Base-by-base conservation (phyloP, 1,139 yeast genomes). In the Saccharomyces hybrid region DNA sequence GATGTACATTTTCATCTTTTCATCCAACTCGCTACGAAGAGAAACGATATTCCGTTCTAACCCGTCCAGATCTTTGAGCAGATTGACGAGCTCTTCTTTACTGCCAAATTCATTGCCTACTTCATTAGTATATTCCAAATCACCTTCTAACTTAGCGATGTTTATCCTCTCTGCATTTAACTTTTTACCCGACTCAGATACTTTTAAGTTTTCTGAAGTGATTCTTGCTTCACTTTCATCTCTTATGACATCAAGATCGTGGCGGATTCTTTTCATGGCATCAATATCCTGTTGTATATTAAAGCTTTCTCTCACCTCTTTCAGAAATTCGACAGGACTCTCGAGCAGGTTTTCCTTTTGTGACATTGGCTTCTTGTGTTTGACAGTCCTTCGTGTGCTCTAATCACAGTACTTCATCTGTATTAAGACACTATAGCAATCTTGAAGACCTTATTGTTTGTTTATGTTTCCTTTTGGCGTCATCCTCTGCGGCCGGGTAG, bases 271-370 rank as follows among this genome's bases (percentile, higher is more conserved):
- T 5, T 49, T 49, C 38, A 65, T 47, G 3, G 61, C 52, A 11
- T 57, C 55, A n/a, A 60, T 46, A 52, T 62, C 66, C 13, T 62
- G 60, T 8, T 60, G 56, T 9, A 62, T 61, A 6, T 57, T 59
- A 48, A 66, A 66, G 38, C 59, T 62, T 44, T 60, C 61, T n/a
- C 68, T 59, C 5, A 64, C 59, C 14, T 60, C 60, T 47, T 59
- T 58, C 16, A 67, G 48, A 9, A 65, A 54, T 7, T 53, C 62
- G 2, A 58, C 59, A 5, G 64, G 63, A 51, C 58, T 57, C 44
- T 62, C 63, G 29, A 61, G 55, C 34, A 61, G 51, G 14, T 54
- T 55, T n/a, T 58, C 51, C 79, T 69, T 62, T 38, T 38, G 44
- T 38, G 44, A 38, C 44, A 19, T 19, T 19, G 23, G 23, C 23